Evolutionary conservation across 129 eudicot genomes (phyloP).

Genomic region (Calendula officinalis): DNA sequence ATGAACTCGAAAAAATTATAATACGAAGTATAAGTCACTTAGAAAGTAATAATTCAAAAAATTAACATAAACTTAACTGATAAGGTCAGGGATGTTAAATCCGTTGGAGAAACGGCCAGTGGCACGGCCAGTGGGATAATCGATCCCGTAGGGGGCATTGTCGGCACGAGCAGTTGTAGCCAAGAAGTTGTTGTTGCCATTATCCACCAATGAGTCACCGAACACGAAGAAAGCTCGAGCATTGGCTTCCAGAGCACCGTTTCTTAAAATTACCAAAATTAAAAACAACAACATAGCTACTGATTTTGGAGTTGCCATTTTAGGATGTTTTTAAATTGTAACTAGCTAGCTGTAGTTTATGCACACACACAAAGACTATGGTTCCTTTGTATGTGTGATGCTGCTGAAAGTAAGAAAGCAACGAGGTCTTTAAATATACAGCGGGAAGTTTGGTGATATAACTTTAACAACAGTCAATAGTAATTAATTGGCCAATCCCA

Average conservation of each 20-base stretch:
- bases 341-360: slow-evolving; percentile 2
- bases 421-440: slow-evolving; percentile 25
- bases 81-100: slow-evolving; percentile 39
- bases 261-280: slow-evolving; percentile 4
- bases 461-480: not conserved
- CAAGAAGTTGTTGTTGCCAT: slow-evolving; percentile 46
- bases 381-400: slow-evolving; percentile 17
- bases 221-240: slow-evolving; percentile 47
- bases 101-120: slow-evolving; percentile 48
- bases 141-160: slow-evolving; percentile 38
- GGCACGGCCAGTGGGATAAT: slow-evolving; percentile 35
- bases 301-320: slow-evolving; percentile 27
- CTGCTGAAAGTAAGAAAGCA: slow-evolving; percentile 24
- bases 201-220: slow-evolving; percentile 46
- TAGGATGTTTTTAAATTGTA: slow-evolving; percentile 1
- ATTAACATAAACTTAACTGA: slow-evolving; percentile 30
- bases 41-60: not conserved
- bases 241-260: slow-evolving; percentile 19
- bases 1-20: not conserved
- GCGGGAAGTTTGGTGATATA: slow-evolving; percentile 22
- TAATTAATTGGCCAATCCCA: slow-evolving; percentile 29
- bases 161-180: slow-evolving; percentile 44
- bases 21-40: not conserved
- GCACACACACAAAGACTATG: slow-evolving; percentile 15
- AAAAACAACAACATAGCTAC: slow-evolving; percentile 13